phyloP scores from a whole-genome alignment of 2,329 filamentous ascomycete genomes.

The Pseudovirgaria hyperparasitica region DNA sequence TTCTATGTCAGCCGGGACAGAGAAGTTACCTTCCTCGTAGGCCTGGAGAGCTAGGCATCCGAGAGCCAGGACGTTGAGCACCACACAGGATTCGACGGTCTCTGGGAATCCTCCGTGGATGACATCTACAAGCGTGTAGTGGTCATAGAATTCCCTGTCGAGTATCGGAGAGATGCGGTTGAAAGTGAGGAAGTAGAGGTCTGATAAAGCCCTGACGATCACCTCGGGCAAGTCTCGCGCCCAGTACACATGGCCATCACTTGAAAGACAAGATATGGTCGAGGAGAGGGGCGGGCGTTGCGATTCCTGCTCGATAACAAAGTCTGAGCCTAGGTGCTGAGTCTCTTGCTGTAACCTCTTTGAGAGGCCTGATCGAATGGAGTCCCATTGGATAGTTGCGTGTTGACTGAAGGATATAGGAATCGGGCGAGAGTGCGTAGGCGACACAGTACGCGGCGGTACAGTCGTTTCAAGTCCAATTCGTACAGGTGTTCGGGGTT shows the following conservation, averaged over 20 bases:
- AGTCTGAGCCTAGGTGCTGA: constrained; percentile 31
- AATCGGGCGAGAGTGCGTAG: too few species aligned
- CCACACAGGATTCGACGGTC: constrained; percentile 39
- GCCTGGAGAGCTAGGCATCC: constrained; percentile 38
- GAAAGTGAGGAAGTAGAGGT: constrained; percentile 42
- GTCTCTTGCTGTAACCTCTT: constrained; percentile 24
- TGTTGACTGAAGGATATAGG: constrained; percentile 40
- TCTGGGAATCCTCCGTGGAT: constrained; percentile 38
- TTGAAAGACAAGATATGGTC: constrained; percentile 20
- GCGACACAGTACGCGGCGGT: too few species aligned
- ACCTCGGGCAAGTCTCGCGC: constrained; percentile 34
- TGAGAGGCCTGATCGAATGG: constrained; percentile 30
- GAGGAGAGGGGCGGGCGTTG: constrained; percentile 32
- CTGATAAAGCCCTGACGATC: constrained; percentile 38
- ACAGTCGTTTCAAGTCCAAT: too few species aligned
- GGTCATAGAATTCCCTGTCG: constrained; percentile 39
- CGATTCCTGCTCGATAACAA: constrained; percentile 37
- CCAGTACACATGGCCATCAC: constrained; percentile 26
- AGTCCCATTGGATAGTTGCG: constrained; percentile 36
- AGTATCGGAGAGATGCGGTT: constrained; percentile 41
- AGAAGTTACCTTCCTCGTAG: constrained; percentile 37
- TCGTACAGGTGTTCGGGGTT: too few species aligned
- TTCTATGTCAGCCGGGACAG: constrained; percentile 20
- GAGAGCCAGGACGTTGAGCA: constrained; percentile 38
- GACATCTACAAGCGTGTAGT: constrained; percentile 35